Percentiles rank a stretch among this genome's conserved stretches.
Conservation (phyloP, 2,329 filamentous ascomycete genomes). For the Exserohilum rostratum region DNA sequence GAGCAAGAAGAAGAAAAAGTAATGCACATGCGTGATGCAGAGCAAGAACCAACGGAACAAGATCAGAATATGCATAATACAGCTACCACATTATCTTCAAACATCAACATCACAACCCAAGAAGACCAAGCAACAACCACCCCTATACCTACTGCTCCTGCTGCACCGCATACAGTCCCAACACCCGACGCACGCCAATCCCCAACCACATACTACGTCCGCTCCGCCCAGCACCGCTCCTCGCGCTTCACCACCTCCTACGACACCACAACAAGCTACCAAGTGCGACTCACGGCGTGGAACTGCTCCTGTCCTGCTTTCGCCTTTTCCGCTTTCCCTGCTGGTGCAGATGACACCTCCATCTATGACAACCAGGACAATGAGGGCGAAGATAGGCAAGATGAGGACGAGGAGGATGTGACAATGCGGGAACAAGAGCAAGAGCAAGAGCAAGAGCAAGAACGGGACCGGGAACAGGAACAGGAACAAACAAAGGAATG, state of each 20-base stretch:
- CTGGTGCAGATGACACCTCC: constrained; percentile 21
- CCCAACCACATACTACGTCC: constrained; percentile 64
- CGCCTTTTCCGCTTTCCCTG: constrained; percentile 70
- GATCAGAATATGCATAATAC: background rate
- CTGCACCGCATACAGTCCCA: background rate
- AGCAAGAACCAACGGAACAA: background rate
- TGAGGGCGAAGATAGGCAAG: background rate
- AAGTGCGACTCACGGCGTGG: constrained; percentile 78
- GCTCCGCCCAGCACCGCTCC: constrained; percentile 59
- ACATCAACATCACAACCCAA: background rate
- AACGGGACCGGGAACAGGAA: too few species aligned
- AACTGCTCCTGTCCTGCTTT: constrained; percentile 91
- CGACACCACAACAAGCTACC: constrained; percentile 57
- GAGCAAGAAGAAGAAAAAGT: background rate
- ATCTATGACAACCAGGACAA: background rate
- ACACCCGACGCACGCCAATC: background rate
- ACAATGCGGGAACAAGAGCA: background rate
- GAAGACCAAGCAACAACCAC: background rate
- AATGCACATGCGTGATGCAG: background rate
- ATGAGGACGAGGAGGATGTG: background rate
- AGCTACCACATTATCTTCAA: background rate
- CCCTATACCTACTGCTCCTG: background rate
- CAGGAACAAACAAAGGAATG: constrained; percentile 10
- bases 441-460: too few species aligned
- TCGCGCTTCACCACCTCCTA: constrained; percentile 41